Conservation (phyloP, 2,329 filamentous ascomycete genomes). For the Cladosporium sp. region DNA sequence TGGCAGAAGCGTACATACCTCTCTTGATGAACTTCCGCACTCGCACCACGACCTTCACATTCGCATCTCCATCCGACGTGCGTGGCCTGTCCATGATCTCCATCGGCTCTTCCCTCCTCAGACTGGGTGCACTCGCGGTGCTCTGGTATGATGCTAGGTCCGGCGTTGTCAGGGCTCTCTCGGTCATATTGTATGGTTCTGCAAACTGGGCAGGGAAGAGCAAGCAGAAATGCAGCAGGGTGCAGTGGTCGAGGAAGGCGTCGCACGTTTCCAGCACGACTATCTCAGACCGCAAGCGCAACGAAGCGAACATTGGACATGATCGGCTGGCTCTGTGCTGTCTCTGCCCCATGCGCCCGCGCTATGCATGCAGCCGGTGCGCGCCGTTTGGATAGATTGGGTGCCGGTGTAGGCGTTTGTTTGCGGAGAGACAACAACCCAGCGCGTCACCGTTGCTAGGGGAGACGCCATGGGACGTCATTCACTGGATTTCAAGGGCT, state of each 20-base stretch:
- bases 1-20: slow-evolving; percentile 30
- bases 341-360: slow-evolving; percentile 8
- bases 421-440: not conserved
- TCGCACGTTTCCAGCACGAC: slow-evolving; percentile 17
- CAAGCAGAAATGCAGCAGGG: not conserved
- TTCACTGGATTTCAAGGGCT: no score
- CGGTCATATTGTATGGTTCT: slow-evolving; percentile 7
- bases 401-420: not conserved
- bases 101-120: slow-evolving; percentile 39
- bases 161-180: slow-evolving; percentile 8
- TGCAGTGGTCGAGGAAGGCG: slow-evolving; percentile 15
- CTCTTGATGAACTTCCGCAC: slow-evolving; percentile 45
- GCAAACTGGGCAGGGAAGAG: not conserved
- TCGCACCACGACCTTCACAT: slow-evolving; percentile 50
- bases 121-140: slow-evolving; percentile 41
- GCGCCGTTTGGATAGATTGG: not conserved
- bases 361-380: slow-evolving; percentile 8
- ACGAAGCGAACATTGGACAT: slow-evolving; percentile 19
- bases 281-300: slow-evolving; percentile 18
- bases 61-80: slow-evolving; percentile 39
- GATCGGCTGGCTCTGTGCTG: slow-evolving; percentile 7
- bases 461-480: no score
- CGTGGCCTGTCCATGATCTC: slow-evolving; percentile 28
- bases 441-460: not conserved
- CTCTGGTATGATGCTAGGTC: slow-evolving; percentile 22